Evolutionary conservation across 176 grass and related monocot genomes (phyloP).

Genomic region (Pharus latifolius): DNA sequence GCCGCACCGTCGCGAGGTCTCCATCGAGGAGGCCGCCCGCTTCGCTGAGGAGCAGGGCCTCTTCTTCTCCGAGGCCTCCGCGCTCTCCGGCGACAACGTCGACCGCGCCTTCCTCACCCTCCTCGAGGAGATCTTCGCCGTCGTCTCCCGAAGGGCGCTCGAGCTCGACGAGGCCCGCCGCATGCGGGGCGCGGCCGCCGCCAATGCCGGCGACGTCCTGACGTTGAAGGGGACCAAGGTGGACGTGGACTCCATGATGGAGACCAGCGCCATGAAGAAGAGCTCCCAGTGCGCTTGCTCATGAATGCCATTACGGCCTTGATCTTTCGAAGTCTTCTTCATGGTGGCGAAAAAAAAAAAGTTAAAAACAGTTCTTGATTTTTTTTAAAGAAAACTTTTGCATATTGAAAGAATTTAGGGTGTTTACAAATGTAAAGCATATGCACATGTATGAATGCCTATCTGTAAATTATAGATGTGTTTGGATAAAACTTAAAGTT

Average conservation of each 20-base stretch:
- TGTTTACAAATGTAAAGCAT: too few species aligned
- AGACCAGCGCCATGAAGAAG: conserved; percentile 70
- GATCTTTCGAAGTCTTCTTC: background rate
- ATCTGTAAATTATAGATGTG: too few species aligned
- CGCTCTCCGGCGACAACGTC: conserved; percentile 54
- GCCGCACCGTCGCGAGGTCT: conserved; percentile 26
- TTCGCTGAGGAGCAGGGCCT: conserved; percentile 61
- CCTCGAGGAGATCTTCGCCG: conserved; percentile 58
- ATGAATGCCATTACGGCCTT: background rate
- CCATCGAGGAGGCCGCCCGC: conserved; percentile 38
- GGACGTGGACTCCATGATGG: conserved; percentile 46
- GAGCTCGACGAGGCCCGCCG: conserved; percentile 42
- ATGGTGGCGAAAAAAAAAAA: background rate
- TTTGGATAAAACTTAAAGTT: too few species aligned
- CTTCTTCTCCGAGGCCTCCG: conserved; percentile 70
- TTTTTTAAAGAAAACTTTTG: too few species aligned
- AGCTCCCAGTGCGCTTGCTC: conserved; percentile 44
- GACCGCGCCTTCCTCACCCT: conserved; percentile 59
- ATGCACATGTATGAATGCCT: too few species aligned
- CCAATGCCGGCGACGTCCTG: conserved; percentile 1
- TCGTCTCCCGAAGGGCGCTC: conserved; percentile 49
- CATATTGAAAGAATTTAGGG: too few species aligned
- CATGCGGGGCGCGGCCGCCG: background rate
- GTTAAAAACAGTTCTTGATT: background rate
- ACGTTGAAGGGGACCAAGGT: conserved; percentile 42